Base-by-base conservation (phyloP, 2,329 filamentous ascomycete genomes). In the Cryphonectria parasitica region DNA sequence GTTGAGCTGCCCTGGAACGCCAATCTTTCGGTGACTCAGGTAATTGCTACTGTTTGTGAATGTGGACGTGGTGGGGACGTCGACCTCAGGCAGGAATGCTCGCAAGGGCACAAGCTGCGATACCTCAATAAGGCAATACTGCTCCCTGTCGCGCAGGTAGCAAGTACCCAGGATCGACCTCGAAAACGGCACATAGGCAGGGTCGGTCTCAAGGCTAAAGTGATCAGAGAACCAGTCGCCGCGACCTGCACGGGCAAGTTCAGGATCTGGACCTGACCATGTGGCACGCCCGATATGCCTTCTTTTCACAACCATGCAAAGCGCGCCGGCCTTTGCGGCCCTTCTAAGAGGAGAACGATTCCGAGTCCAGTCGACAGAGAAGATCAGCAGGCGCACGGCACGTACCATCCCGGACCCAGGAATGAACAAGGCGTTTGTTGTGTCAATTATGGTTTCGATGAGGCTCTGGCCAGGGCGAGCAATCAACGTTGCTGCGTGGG, bases 141-240 rank as follows among this genome's bases (percentile, higher is more conserved):
- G 7, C 22, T 39, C 36, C 43, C 60, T 39, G 41, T 63, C 39
- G 39, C 22, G 60, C 6, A 63, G 6, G 1, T 17, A 28, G 36
- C 60, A 63, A 4, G 36, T 43, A n/a, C 60, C 60, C 60, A 63
- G 8, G 60, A 63, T 43, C 7, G 56, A 61, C 34, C 56, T 61
- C 19, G 56, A 61, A 17, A 61, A 61, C 5, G 56, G 56, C 8
- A 61, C 56, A 6, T 34, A 61, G 56, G 10, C 31, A 6, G 56
- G 56, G 7, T 61, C 56, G 25, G 15, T 11, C 34, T 36, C 56
- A 7, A 61, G 56, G 17, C 19, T 22, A 11, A 63, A 25, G n/a
- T 63, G 22, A 11, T 41, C 22, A 3, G n/a, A 43, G 36, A 63
- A 43, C 60, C 39, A 63, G 60, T 41, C 60, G 28, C 31, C 15